Conservation (phyloP, 495 filamentous ascomycete genomes). For the Hamigera avellanea region DNA sequence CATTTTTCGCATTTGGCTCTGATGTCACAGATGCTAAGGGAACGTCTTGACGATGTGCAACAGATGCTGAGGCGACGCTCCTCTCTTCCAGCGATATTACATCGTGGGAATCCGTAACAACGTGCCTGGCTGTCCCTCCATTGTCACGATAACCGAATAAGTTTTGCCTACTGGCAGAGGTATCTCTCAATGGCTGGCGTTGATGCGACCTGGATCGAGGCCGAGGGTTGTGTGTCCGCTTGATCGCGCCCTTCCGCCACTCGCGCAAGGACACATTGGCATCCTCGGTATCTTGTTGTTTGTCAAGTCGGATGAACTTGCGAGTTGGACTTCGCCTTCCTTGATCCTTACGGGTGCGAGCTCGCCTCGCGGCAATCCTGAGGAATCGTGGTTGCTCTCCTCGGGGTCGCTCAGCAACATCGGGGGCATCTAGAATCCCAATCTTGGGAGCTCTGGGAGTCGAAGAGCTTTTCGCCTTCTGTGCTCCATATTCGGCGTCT, state of each 20-base stretch:
- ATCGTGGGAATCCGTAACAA: not conserved
- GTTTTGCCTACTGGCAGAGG: conserved; percentile 10
- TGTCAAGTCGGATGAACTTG: conserved; percentile 66
- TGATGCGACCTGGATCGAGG: conserved; percentile 10
- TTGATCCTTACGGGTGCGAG: conserved; percentile 44
- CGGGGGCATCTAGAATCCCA: conserved; percentile 62
- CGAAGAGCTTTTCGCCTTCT: conserved; percentile 13
- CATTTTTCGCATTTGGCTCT: too few species aligned
- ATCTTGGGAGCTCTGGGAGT: conserved; percentile 35
- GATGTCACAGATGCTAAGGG: too few species aligned
- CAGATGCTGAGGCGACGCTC: too few species aligned
- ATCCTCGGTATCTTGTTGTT: conserved; percentile 62
- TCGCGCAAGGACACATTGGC: conserved; percentile 52
- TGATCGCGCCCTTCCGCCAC: conserved; percentile 67
- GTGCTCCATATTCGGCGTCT: conserved; percentile 19
- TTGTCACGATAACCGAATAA: not conserved
- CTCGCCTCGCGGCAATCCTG: conserved; percentile 63
- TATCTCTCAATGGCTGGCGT: conserved; percentile 11
- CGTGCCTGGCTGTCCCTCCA: conserved; percentile 3
- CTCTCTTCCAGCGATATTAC: not conserved
- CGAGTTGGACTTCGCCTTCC: conserved; percentile 64
- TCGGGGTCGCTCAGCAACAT: conserved; percentile 17
- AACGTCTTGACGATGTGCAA: too few species aligned
- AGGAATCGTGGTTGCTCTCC: conserved; percentile 55
- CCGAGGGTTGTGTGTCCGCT: conserved; percentile 24